Percentiles rank a stretch among this genome's conserved stretches.
Conservation (phyloP, 306 rosid species). For the Boehmeria nivea region DNA sequence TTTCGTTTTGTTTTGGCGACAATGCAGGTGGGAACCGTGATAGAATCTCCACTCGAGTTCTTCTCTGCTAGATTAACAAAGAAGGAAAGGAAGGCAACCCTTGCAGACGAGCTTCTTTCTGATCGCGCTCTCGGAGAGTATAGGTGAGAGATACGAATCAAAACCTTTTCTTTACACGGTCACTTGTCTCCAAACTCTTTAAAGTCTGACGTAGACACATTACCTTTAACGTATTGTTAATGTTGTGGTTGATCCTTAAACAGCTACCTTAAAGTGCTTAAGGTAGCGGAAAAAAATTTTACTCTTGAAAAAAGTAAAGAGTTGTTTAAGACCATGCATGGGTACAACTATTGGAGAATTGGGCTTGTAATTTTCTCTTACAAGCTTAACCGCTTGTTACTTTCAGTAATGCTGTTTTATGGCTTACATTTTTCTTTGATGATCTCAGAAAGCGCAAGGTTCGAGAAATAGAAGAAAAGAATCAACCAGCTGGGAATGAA, state of each 20-base stretch:
- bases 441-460: conserved; percentile 70
- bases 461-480: conserved; percentile 65
- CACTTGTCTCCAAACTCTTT: too few species aligned
- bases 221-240: too few species aligned
- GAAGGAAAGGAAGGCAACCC: conserved; percentile 69
- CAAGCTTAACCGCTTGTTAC: not conserved
- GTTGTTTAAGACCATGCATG: not conserved
- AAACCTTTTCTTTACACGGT: not conserved
- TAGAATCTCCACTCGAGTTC: conserved; percentile 62
- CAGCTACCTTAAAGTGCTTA: not conserved
- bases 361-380: not conserved
- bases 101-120: conserved; percentile 65
- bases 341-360: not conserved
- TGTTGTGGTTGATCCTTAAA: not conserved
- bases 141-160: conserved; percentile 35
- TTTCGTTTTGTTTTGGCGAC: conserved; percentile 7
- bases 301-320: not conserved
- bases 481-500: conserved; percentile 56
- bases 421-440: not conserved
- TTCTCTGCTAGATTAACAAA: conserved; percentile 65
- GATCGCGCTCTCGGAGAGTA: conserved; percentile 38
- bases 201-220: too few species aligned
- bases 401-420: not conserved
- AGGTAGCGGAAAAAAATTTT: too few species aligned
- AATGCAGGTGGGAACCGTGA: conserved; percentile 73